Conservation (phyloP, 768 basidiomycete genomes). For the Phanerochaete carnosa region DNA sequence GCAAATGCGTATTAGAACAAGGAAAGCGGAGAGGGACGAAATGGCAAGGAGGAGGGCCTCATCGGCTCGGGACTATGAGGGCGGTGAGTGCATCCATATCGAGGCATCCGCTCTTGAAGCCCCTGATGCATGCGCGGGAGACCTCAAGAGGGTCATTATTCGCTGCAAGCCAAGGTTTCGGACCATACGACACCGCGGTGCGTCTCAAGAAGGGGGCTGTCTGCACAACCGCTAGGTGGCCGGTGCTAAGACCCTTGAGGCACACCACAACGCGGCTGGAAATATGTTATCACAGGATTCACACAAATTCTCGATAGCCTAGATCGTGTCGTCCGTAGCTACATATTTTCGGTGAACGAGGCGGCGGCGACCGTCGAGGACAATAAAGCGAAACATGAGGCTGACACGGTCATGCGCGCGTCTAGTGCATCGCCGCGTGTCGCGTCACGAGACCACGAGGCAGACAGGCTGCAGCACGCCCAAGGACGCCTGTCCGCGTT, state of each 20-base stretch:
- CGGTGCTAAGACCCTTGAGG: no score
- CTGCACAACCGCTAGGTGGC: neutral
- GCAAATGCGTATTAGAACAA: neutral
- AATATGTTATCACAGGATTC: neutral
- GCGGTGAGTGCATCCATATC: neutral
- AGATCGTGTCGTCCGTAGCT: neutral
- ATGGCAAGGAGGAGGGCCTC: neutral
- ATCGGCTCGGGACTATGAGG: neutral
- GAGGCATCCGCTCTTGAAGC: constrained; percentile 4
- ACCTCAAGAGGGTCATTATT: no score
- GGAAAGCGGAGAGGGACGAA: neutral
- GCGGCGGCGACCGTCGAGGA: neutral
- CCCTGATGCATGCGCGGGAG: neutral
- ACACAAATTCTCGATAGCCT: neutral
- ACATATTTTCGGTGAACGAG: neutral
- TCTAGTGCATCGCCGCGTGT: constrained; percentile 21
- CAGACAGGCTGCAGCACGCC: constrained; percentile 18
- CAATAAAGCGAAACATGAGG: constrained; percentile 8
- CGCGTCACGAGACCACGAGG: constrained; percentile 24
- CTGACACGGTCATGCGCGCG: constrained; percentile 19
- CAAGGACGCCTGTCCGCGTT: constrained; percentile 15
- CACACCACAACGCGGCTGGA: no score
- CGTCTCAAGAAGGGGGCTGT: neutral
- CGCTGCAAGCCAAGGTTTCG: neutral
- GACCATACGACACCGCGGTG: neutral